phyloP scores from a whole-genome alignment of 2,329 filamentous ascomycete genomes.

The Cladophialophora immunda region DNA sequence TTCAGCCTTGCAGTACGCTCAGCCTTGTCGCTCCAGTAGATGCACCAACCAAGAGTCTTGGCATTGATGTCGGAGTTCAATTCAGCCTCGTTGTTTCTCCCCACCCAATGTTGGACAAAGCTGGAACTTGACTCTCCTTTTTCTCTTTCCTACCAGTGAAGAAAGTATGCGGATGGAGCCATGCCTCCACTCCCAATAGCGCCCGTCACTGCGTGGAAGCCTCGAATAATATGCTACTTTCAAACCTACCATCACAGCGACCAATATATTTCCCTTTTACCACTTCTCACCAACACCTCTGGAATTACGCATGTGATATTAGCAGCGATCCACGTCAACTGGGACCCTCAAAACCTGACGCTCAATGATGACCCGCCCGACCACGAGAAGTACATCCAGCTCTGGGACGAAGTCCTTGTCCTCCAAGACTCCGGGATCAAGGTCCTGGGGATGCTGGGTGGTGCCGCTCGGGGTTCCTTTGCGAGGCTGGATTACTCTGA shows the following conservation, averaged over 20 bases:
- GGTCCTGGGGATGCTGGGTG: constrained; percentile 86
- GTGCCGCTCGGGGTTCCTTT: constrained; percentile 80
- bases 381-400: constrained; percentile 71
- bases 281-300: constrained; percentile 64
- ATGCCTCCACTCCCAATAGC: constrained; percentile 51
- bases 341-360: constrained; percentile 70
- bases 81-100: background rate
- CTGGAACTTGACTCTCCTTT: background rate
- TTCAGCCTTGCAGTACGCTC: background rate
- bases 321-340: constrained; percentile 85
- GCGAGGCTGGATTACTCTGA: constrained; percentile 64
- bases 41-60: background rate
- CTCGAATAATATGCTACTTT: constrained; percentile 62
- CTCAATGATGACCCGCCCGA: constrained; percentile 81
- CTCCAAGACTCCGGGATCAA: constrained; percentile 79
- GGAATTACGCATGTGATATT: constrained; percentile 83
- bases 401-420: constrained; percentile 80
- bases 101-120: background rate
- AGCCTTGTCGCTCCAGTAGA: background rate
- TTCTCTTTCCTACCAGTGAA: background rate
- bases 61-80: background rate
- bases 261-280: constrained; percentile 67
- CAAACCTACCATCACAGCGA: constrained; percentile 70
- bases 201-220: constrained; percentile 39
- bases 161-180: background rate